phyloP scores from a whole-genome alignment of 2,329 filamentous ascomycete species.

The Magnaporthiopsis incrustans region DNA sequence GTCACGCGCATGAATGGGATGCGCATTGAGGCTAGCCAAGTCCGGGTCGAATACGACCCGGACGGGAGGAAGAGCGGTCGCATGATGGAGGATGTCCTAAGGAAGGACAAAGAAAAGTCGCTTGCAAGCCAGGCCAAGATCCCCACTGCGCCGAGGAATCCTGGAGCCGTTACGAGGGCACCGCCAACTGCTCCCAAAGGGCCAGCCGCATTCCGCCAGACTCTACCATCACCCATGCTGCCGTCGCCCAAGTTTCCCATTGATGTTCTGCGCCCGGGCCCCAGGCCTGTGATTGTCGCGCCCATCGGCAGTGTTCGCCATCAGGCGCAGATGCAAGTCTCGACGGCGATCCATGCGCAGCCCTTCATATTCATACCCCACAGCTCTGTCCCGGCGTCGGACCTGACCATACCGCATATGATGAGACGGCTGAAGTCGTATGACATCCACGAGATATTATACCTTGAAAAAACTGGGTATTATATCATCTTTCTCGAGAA shows the following conservation, averaged over 20 bases:
- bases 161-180: slow-evolving; percentile 46
- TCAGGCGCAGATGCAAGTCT: background rate
- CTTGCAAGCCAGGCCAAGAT: slow-evolving; percentile 8
- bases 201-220: slow-evolving; percentile 52
- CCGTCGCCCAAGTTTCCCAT: background rate
- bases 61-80: slow-evolving; percentile 76
- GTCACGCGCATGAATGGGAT: slow-evolving; percentile 69
- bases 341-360: slow-evolving; percentile 35
- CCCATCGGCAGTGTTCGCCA: background rate
- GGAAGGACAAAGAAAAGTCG: slow-evolving; percentile 53
- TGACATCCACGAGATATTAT: slow-evolving; percentile 68
- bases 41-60: slow-evolving; percentile 82
- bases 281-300: slow-evolving; percentile 15
- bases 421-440: slow-evolving; percentile 83
- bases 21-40: slow-evolving; percentile 67
- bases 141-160: slow-evolving; percentile 21
- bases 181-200: slow-evolving; percentile 84
- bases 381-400: slow-evolving; percentile 77
- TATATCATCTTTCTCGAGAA: slow-evolving; percentile 82
- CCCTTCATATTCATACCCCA: slow-evolving; percentile 91
- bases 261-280: background rate
- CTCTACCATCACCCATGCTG: slow-evolving; percentile 4
- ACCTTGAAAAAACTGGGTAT: slow-evolving; percentile 75
- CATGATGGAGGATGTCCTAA: slow-evolving; percentile 68
- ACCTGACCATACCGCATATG: slow-evolving; percentile 79